Evolutionary conservation across 163 green algal species (phyloP).

Genomic region (Trebouxiophyceae sp.): DNA sequence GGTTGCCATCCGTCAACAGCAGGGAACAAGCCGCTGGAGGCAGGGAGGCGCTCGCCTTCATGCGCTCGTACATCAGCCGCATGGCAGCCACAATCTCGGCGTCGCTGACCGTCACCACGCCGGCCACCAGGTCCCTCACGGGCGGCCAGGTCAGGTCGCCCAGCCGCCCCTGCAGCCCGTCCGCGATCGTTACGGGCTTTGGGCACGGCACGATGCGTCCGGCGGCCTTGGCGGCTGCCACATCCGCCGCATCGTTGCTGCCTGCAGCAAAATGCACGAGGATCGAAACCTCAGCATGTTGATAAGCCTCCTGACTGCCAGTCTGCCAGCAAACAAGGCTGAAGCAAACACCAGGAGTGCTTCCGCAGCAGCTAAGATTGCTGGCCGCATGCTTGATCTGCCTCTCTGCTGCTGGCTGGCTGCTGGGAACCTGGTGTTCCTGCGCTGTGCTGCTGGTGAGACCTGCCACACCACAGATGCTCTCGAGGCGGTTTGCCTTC

Average conservation of each 20-base stretch:
- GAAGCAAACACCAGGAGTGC: too few species aligned
- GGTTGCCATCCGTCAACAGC: neutral
- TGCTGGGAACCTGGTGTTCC: too few species aligned
- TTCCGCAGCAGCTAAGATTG: too few species aligned
- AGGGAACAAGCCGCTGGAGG: neutral
- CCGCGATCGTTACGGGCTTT: constrained; percentile 63
- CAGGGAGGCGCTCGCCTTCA: constrained; percentile 35
- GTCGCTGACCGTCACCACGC: constrained; percentile 58
- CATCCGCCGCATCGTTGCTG: constrained; percentile 57
- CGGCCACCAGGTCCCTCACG: constrained; percentile 59
- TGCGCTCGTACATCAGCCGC: constrained; percentile 55
- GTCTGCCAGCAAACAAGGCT: too few species aligned
- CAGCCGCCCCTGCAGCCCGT: constrained; percentile 56
- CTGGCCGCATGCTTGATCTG: too few species aligned
- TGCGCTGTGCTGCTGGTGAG: too few species aligned
- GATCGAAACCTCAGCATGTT: too few species aligned
- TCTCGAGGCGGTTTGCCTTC: neutral
- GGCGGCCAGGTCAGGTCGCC: constrained; percentile 73
- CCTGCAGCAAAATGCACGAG: too few species aligned
- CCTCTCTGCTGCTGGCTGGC: too few species aligned
- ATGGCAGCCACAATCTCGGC: constrained; percentile 69
- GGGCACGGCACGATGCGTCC: constrained; percentile 42
- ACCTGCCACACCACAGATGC: neutral
- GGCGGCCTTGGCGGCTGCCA: constrained; percentile 36
- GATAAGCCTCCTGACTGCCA: too few species aligned